Evolutionary conservation across 2,329 filamentous ascomycete species (phyloP).

Genomic region (Aspergillus fumigatiaffinis): DNA sequence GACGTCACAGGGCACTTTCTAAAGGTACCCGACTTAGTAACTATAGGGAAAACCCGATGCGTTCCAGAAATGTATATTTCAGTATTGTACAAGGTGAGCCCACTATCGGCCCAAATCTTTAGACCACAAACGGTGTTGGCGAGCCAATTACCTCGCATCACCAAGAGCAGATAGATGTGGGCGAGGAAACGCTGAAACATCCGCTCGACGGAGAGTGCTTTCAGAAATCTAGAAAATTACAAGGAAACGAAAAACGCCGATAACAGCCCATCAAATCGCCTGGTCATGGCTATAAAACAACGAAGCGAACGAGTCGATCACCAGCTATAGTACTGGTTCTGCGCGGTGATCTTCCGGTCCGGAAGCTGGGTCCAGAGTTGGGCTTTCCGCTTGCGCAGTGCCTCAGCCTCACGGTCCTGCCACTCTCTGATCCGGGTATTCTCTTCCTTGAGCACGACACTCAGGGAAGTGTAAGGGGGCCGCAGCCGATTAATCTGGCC

Average conservation of each 20-base stretch:
- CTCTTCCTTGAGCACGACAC: conserved; percentile 86
- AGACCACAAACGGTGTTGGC: neutral
- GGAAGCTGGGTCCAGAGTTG: conserved; percentile 86
- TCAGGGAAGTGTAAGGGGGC: conserved; percentile 71
- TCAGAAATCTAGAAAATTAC: neutral
- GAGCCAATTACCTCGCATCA: neutral
- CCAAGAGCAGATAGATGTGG: neutral
- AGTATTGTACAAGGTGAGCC: conserved; percentile 12
- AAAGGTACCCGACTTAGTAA: neutral
- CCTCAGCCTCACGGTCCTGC: conserved; percentile 72
- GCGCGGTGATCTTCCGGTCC: conserved; percentile 75
- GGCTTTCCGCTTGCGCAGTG: conserved; percentile 67
- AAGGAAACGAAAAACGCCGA: neutral
- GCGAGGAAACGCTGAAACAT: neutral
- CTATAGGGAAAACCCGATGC: neutral
- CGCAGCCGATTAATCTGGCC: conserved; percentile 65
- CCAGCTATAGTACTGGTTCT: conserved; percentile 91
- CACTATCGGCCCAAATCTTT: conserved; percentile 1
- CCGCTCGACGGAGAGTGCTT: neutral
- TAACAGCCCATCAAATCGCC: neutral
- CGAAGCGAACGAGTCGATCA: conserved; percentile 42
- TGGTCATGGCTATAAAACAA: conserved; percentile 2
- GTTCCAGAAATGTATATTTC: conserved; percentile 7
- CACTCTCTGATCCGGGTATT: conserved; percentile 78
- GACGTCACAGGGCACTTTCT: neutral